phyloP scores from a whole-genome alignment of 2,329 filamentous ascomycete species.

The Exophiala lecanii-corni region DNA sequence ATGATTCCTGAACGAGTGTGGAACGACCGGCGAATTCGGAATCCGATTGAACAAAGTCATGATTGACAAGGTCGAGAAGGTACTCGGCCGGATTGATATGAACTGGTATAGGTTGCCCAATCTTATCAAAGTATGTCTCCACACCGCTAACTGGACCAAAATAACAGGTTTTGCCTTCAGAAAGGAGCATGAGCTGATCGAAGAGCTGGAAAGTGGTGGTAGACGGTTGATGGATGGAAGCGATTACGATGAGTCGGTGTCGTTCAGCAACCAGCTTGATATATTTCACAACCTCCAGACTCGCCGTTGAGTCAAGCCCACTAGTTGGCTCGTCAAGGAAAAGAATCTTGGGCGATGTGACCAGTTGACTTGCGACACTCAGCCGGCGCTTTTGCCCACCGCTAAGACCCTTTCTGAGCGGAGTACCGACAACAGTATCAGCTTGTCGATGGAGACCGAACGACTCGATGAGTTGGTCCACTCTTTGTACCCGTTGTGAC shows the following conservation, averaged over 20 bases:
- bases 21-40: conserved; percentile 45
- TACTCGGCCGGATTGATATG: conserved; percentile 78
- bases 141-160: conserved; percentile 60
- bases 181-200: conserved; percentile 72
- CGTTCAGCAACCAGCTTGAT: conserved; percentile 59
- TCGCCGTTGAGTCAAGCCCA: conserved; percentile 73
- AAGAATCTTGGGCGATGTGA: conserved; percentile 73
- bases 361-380: conserved; percentile 73
- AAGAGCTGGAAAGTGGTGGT: conserved; percentile 75
- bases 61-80: conserved; percentile 72
- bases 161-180: conserved; percentile 66
- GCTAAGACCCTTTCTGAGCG: conserved; percentile 75
- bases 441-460: conserved; percentile 70
- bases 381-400: conserved; percentile 80
- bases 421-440: conserved; percentile 71
- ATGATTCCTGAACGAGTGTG: conserved; percentile 50
- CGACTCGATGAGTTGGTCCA: conserved; percentile 61
- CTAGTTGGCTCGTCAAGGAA: conserved; percentile 83
- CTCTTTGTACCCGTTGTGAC: conserved; percentile 56
- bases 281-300: conserved; percentile 71
- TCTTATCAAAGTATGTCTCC: conserved; percentile 57
- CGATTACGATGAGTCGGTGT: conserved; percentile 66
- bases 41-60: conserved; percentile 61
- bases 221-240: conserved; percentile 81
- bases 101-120: conserved; percentile 60